These are phyloP conservation scores for Thyridium curvatum DNA, from an alignment of 2,329 filamentous ascomycete species.

Conservation along the genomic window DNA sequence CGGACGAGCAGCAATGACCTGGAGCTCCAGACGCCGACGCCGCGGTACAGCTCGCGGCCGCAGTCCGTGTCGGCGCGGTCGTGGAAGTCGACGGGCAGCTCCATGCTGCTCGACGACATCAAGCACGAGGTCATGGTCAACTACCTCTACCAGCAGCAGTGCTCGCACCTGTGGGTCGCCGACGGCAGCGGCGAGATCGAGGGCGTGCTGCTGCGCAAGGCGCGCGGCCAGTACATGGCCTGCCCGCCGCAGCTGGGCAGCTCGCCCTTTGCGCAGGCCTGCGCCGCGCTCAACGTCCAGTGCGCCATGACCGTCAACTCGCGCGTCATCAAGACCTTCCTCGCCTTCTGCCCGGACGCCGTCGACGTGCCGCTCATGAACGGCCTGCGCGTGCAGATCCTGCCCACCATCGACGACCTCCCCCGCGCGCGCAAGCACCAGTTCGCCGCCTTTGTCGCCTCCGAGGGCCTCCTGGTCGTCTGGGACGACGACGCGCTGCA, in stretches of 20 bases:
- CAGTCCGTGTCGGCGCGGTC: constrained; percentile 45
- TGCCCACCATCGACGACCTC: constrained; percentile 66
- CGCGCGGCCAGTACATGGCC: constrained; percentile 63
- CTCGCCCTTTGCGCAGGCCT: constrained; percentile 59
- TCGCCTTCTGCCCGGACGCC: constrained; percentile 66
- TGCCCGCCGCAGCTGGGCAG: constrained; percentile 60
- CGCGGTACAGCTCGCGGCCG: constrained; percentile 42
- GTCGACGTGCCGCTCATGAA: constrained; percentile 71
- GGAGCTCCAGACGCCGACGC: constrained; percentile 42
- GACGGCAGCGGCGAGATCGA: constrained; percentile 63
- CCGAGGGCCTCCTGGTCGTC: constrained; percentile 64
- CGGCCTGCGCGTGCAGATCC: constrained; percentile 69
- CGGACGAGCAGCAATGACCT: constrained; percentile 29
- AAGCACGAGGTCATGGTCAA: constrained; percentile 81
- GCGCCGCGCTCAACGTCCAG: constrained; percentile 64
- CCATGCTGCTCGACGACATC: constrained; percentile 61
- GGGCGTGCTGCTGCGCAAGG: constrained; percentile 66
- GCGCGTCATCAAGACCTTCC: constrained; percentile 70
- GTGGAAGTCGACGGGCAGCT: constrained; percentile 39
- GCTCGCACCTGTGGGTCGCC: constrained; percentile 66
- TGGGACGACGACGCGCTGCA: constrained; percentile 78
- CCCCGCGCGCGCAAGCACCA: constrained; percentile 69
- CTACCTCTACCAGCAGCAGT: constrained; percentile 76
- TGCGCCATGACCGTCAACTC: constrained; percentile 79
- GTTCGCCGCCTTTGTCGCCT: constrained; percentile 72